Evolutionary conservation across 495 filamentous ascomycete genomes (phyloP).

Genomic region (Haplographium delicatum): DNA sequence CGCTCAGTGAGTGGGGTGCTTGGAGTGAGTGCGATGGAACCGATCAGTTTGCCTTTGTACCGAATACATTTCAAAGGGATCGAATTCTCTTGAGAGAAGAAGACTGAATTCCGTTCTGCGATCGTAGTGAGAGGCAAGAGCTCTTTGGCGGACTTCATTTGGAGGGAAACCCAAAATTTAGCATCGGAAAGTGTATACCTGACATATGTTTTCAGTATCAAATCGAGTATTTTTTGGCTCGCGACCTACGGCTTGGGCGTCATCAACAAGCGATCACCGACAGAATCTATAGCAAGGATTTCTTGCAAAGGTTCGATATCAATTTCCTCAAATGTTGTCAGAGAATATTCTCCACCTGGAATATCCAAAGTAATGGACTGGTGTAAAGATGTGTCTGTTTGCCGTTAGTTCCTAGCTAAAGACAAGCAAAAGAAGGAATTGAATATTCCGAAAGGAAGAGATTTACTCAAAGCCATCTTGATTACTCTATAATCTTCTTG

Average conservation of each 20-base stretch:
- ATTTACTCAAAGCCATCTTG: background rate
- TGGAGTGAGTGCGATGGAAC: conserved; percentile 2
- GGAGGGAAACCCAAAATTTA: conserved; percentile 4
- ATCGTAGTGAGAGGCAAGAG: conserved; percentile 3
- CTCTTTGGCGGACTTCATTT: background rate
- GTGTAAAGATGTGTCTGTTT: conserved; percentile 5
- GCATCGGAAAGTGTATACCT: conserved; percentile 14
- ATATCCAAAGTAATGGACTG: conserved; percentile 10
- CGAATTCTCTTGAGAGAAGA: background rate
- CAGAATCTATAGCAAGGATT: conserved; percentile 5
- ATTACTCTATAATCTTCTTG: no score
- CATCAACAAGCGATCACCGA: conserved; percentile 7
- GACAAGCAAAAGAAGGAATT: no score
- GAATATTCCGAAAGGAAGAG: no score
- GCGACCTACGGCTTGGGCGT: conserved; percentile 17
- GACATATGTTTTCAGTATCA: background rate
- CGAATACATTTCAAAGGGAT: conserved; percentile 14
- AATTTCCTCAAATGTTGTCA: conserved; percentile 8
- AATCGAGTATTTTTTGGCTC: background rate
- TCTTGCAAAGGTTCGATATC: conserved; percentile 8
- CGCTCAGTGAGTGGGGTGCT: background rate
- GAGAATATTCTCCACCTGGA: conserved; percentile 12
- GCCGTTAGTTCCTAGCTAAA: no score
- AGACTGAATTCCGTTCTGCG: background rate
- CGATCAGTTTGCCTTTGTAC: conserved; percentile 4